Conservation (phyloP, 106 monocot genomes). For the Apostasia shenzhenica region DNA sequence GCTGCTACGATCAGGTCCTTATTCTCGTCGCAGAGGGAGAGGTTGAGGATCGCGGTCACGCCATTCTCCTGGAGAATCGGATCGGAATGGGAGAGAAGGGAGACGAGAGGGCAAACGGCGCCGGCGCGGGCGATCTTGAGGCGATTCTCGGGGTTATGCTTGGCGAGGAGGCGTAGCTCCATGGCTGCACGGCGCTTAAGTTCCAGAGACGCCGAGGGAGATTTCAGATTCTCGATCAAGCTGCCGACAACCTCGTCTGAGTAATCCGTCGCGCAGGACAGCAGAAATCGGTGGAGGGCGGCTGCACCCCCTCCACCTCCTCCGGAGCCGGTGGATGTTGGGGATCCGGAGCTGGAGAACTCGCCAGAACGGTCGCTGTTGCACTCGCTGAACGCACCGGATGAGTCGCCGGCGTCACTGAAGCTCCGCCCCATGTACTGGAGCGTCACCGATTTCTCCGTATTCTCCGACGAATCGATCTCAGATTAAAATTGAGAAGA, state of each 20-base stretch:
- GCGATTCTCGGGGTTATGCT: constrained; percentile 42
- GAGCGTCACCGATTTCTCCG: constrained; percentile 9
- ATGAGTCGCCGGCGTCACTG: constrained; percentile 17
- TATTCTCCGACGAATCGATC: neutral
- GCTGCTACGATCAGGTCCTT: constrained; percentile 44
- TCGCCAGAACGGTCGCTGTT: constrained; percentile 47
- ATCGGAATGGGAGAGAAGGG: constrained; percentile 42
- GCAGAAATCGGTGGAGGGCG: constrained; percentile 16
- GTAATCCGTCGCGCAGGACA: constrained; percentile 22
- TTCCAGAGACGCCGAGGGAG: constrained; percentile 28
- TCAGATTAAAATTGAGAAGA: neutral
- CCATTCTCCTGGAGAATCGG: constrained; percentile 37
- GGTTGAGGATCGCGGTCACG: constrained; percentile 43
- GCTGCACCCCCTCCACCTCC: neutral
- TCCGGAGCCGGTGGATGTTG: neutral
- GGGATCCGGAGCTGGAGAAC: constrained; percentile 15
- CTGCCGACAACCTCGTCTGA: constrained; percentile 24
- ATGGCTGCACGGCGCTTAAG: constrained; percentile 35
- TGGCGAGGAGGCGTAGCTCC: constrained; percentile 53
- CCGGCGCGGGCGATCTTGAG: constrained; percentile 45
- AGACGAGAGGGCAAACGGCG: constrained; percentile 36
- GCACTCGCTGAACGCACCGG: constrained; percentile 53
- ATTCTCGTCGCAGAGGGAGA: constrained; percentile 53
- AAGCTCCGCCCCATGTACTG: constrained; percentile 25
- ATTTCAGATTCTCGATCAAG: constrained; percentile 38